phyloP scores from a whole-genome alignment of 495 filamentous ascomycete genomes.

The Penicillium tannophilum region DNA sequence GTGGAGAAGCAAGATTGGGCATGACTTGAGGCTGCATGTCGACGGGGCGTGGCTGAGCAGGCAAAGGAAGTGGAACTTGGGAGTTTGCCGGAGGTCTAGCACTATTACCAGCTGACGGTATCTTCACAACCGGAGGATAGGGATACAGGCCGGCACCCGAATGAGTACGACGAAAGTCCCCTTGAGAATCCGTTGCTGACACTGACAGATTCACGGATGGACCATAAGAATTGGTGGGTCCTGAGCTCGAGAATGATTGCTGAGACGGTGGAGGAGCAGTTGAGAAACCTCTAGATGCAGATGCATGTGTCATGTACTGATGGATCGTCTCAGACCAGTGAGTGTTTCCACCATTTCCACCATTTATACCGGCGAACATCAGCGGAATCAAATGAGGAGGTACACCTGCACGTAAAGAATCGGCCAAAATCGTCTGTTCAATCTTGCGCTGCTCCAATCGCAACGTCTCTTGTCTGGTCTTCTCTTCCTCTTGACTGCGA shows the following conservation, averaged over 20 bases:
- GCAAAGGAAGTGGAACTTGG: neutral
- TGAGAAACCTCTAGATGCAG: neutral
- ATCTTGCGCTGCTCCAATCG: conserved; percentile 80
- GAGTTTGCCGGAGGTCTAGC: neutral
- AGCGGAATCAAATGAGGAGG: conserved; percentile 86
- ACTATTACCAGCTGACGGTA: neutral
- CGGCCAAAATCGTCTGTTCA: conserved; percentile 81
- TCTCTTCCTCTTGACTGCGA: conserved; percentile 84
- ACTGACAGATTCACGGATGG: conserved; percentile 6
- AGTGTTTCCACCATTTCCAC: neutral
- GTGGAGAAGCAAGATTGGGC: neutral
- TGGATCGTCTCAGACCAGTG: conserved; percentile 1
- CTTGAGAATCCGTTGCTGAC: neutral
- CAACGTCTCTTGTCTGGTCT: conserved; percentile 75
- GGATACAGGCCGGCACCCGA: neutral
- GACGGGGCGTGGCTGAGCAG: neutral
- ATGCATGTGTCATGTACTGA: conserved; percentile 2
- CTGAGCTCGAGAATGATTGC: neutral
- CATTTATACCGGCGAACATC: conserved; percentile 76
- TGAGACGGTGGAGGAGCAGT: neutral
- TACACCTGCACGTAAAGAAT: conserved; percentile 77
- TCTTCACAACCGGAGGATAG: neutral
- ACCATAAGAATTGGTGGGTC: neutral
- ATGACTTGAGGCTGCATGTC: conserved; percentile 1
- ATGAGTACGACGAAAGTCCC: neutral